Conservation (phyloP, 805 yeast species). For the Ogataea paradorogensis region DNA sequence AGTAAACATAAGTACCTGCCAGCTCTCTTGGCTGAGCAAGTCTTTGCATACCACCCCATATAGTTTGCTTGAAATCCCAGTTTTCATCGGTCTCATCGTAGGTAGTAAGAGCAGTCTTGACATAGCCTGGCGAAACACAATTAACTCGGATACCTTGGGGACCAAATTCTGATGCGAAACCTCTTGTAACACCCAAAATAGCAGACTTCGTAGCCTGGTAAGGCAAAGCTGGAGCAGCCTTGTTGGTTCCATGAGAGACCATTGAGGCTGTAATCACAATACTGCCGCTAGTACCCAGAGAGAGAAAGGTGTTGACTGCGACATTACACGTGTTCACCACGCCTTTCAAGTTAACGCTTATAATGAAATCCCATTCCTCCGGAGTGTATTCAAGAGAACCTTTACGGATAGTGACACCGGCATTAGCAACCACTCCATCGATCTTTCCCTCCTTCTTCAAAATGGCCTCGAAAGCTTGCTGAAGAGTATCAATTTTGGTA, state of each 20-base stretch:
- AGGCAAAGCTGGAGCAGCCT: constrained; percentile 46
- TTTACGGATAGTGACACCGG: constrained; percentile 16
- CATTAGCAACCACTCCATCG: constrained; percentile 16
- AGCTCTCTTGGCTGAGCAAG: constrained; percentile 47
- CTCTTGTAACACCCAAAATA: constrained; percentile 41
- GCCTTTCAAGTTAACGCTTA: constrained; percentile 11
- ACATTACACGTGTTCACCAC: constrained; percentile 11
- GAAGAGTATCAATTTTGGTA: constrained; percentile 12
- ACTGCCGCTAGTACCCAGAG: constrained; percentile 33
- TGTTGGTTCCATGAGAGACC: constrained; percentile 50
- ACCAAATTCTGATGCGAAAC: constrained; percentile 45
- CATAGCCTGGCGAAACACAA: constrained; percentile 48
- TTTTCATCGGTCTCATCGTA: constrained; percentile 23
- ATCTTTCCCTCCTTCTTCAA: constrained; percentile 3
- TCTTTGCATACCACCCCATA: constrained; percentile 36
- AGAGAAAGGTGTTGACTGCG: constrained; percentile 11
- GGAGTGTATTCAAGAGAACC: constrained; percentile 15
- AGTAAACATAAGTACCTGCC: constrained; percentile 47
- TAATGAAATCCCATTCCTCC: constrained; percentile 14
- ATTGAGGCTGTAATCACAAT: constrained; percentile 49
- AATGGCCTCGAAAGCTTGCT: constrained; percentile 7
- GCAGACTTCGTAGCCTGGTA: constrained; percentile 48
- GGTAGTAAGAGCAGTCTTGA: constrained; percentile 40
- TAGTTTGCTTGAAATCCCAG: constrained; percentile 39
- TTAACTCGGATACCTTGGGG: constrained; percentile 49